phyloP scores from a whole-genome alignment of 2,329 filamentous ascomycete species.

The Colletotrichum magnum region DNA sequence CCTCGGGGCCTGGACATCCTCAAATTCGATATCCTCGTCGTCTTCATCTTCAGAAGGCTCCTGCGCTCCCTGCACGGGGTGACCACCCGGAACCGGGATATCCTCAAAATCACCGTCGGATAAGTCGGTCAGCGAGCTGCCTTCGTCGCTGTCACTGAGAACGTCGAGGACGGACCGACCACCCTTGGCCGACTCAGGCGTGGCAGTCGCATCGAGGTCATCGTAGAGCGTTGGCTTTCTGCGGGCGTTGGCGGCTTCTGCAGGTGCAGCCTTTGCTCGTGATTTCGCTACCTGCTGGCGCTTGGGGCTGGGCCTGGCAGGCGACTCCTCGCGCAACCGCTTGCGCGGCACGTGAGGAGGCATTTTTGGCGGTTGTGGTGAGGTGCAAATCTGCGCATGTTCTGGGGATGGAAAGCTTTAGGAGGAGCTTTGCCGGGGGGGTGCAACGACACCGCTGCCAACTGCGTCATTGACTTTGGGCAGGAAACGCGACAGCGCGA shows the following conservation, averaged over 20 bases:
- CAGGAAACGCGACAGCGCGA: constrained; percentile 45
- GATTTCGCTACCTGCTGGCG: constrained; percentile 38
- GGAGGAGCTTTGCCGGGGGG: constrained; percentile 30
- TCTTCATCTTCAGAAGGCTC: constrained; percentile 61
- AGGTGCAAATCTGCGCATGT: not conserved
- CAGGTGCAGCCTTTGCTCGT: constrained; percentile 9
- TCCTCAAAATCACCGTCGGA: constrained; percentile 71
- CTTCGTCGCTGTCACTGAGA: constrained; percentile 60
- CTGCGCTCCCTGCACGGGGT: constrained; percentile 57
- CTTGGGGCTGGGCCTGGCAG: constrained; percentile 44
- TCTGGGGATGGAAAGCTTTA: constrained; percentile 14
- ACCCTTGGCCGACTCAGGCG: constrained; percentile 59
- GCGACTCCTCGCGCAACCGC: constrained; percentile 63
- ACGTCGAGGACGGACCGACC: constrained; percentile 58
- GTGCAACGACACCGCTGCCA: constrained; percentile 18
- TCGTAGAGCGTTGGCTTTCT: constrained; percentile 74
- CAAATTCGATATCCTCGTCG: constrained; percentile 75
- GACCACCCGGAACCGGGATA: constrained; percentile 57
- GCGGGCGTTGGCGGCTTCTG: constrained; percentile 42
- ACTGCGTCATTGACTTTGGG: constrained; percentile 47
- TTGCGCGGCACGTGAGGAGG: constrained; percentile 79
- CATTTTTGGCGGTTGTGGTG: constrained; percentile 61
- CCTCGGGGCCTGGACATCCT: constrained; percentile 64
- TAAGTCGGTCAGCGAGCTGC: constrained; percentile 66
- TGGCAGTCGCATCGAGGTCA: constrained; percentile 67